Evolutionary conservation across 306 rosid species (phyloP), one percentile per base, ranked within the genome.

Genomic region (Chamaecrista fasciculata): DNA sequence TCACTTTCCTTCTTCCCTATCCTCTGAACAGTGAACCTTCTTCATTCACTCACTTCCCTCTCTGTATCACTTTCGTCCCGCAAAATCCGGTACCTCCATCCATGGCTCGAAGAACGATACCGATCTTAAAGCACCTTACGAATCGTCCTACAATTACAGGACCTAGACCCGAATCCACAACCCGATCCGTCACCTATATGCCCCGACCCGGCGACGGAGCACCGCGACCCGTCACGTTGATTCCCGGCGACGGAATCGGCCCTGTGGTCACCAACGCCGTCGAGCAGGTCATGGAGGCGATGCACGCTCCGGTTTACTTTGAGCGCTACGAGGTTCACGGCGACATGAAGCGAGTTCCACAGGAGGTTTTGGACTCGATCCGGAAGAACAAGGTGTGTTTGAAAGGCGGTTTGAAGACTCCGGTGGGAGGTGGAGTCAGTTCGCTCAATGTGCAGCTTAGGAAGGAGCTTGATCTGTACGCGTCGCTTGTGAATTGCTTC

Each of bases 131-230:
- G 58, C 48, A 50, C n/a, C 84, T 80, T 23, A 37, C 78, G 14
- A 48, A 20, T 15, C 74, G 72, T 1, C 39, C 78, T 26, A 18
- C 61, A 19, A 61, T 75, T 11, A 15, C 20, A 0, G 62, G 47
- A 2, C 70, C 49, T 60, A 71, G 52, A 56, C 70, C 79, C 43
- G 72, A 55, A 58, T 60, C 80, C 28, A 12, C 48, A 33, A 36
- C 80, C 61, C 67, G 86, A 68, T 78, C 79, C 24, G 82, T 83
- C 42, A 83, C 87, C n/a, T 83, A 86, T 72, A 82, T 83, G 87
- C 87, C 91, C 23, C 74, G 87, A 24, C 87, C 80, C 0, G 80
- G 80, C 9, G 75, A 76, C 59, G 80, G 75, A 40, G 66, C 75
- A 19, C 80, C 80, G 31, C 19, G 80, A 0, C 18, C 42, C 28